These are phyloP conservation scores for Blastobotrys attinorum DNA, from an alignment of 805 yeast genomes.

Conservation along the genomic window DNA sequence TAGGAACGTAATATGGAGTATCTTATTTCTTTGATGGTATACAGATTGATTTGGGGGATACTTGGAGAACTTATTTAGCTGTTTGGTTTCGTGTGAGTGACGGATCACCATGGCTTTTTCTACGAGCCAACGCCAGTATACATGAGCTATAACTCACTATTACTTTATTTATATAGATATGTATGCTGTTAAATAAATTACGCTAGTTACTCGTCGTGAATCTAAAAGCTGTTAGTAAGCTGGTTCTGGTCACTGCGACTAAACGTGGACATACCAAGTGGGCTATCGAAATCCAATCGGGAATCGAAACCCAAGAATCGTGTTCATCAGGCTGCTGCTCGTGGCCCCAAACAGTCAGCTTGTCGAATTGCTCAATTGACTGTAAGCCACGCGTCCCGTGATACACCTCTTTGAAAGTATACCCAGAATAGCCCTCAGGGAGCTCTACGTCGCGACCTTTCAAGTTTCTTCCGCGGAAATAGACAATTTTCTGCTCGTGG, in stretches of 20 bases:
- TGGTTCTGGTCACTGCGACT: neutral
- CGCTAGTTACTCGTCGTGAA: neutral
- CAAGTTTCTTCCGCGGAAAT: constrained; percentile 19
- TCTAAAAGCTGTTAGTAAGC: neutral
- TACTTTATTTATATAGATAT: too few species aligned
- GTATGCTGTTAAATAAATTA: too few species aligned
- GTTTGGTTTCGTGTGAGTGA: too few species aligned
- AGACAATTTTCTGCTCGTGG: constrained; percentile 6
- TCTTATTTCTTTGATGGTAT: too few species aligned
- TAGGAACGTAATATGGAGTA: too few species aligned
- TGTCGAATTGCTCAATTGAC: constrained; percentile 5
- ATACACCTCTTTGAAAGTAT: constrained; percentile 6
- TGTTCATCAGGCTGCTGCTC: constrained; percentile 17
- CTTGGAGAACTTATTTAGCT: too few species aligned
- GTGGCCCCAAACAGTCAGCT: constrained; percentile 23
- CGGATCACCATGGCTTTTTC: too few species aligned
- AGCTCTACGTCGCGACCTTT: constrained; percentile 11
- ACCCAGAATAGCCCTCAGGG: constrained; percentile 14
- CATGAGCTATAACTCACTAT: too few species aligned
- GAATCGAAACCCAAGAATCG: constrained; percentile 22
- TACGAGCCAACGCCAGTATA: too few species aligned
- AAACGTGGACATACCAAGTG: constrained; percentile 1
- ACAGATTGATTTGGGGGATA: too few species aligned
- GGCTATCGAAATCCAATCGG: constrained; percentile 19
- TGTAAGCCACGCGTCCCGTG: constrained; percentile 6